Conservation (phyloP, 164 flowering plant genomes). For the Liriodendron chinense region DNA sequence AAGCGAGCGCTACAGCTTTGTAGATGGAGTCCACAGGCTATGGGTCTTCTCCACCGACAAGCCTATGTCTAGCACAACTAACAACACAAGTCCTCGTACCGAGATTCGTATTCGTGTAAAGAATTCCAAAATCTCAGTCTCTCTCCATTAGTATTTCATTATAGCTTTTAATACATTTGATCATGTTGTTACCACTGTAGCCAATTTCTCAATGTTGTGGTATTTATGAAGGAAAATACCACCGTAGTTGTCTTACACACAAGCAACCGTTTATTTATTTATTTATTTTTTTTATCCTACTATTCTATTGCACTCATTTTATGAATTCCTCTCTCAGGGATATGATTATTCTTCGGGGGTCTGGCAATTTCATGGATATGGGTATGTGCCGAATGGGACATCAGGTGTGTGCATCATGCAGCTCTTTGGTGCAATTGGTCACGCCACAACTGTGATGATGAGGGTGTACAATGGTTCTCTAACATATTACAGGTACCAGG, state of each 20-base stretch:
- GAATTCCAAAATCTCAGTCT: background rate
- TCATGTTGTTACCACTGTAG: background rate
- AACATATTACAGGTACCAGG: slow-evolving; percentile 6
- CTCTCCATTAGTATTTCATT: background rate
- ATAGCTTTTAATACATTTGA: background rate
- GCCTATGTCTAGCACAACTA: slow-evolving; percentile 18
- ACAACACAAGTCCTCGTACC: slow-evolving; percentile 22
- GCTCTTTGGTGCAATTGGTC: slow-evolving; percentile 6
- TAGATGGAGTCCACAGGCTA: slow-evolving; percentile 31
- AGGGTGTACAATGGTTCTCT: slow-evolving; percentile 17
- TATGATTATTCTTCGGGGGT: slow-evolving; percentile 35
- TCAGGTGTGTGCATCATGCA: slow-evolving; percentile 26
- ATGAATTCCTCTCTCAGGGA: slow-evolving; percentile 18
- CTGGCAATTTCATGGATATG: slow-evolving; percentile 33
- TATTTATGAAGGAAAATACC: no score
- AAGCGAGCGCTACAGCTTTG: slow-evolving; percentile 13
- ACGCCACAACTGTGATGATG: slow-evolving; percentile 12
- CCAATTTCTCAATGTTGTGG: background rate
- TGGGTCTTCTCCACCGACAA: slow-evolving; percentile 35
- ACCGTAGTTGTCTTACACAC: background rate
- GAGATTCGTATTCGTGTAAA: slow-evolving; percentile 22
- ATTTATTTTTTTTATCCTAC: background rate
- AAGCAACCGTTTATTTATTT: no score
- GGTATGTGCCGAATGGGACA: slow-evolving; percentile 20
- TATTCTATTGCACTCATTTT: no score